phyloP scores from a whole-genome alignment of 768 basidiomycete genomes.

The Gymnopilus dilepis region DNA sequence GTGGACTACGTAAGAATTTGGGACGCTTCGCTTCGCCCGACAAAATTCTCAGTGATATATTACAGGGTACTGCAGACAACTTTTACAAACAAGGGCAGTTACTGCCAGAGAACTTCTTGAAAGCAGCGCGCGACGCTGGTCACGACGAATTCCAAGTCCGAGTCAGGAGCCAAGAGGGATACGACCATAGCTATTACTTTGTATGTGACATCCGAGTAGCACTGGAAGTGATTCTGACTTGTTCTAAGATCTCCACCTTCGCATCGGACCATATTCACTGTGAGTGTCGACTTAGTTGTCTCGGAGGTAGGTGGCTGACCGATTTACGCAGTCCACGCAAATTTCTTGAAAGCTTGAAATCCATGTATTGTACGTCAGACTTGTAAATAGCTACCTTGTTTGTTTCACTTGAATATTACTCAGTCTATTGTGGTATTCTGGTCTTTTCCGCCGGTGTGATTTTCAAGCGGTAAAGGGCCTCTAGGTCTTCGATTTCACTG shows the following conservation, averaged over 20 bases:
- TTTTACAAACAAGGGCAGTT: conserved; percentile 89
- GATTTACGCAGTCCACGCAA: conserved; percentile 78
- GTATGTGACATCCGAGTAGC: conserved; percentile 38
- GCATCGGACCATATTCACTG: conserved; percentile 89
- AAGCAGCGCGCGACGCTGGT: conserved; percentile 75
- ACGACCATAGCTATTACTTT: conserved; percentile 92
- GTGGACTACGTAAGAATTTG: conserved; percentile 76
- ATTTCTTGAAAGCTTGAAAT: conserved; percentile 75
- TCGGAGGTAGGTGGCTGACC: conserved; percentile 11
- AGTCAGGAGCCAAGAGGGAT: conserved; percentile 81
- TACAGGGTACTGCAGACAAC: conserved; percentile 79
- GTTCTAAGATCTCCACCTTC: conserved; percentile 82
- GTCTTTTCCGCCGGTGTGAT: conserved; percentile 34
- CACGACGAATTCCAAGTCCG: conserved; percentile 77
- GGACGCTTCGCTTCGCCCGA: neutral
- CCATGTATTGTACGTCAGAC: neutral
- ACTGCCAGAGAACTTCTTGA: conserved; percentile 86
- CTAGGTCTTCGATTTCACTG: conserved; percentile 63
- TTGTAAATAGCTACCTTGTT: neutral
- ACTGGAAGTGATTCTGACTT: neutral
- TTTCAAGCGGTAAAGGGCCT: conserved; percentile 63
- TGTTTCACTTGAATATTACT: neutral
- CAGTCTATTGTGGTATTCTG: neutral
- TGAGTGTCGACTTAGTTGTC: conserved; percentile 42
- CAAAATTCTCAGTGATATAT: neutral